Evolutionary conservation across 2,329 filamentous ascomycete genomes (phyloP).

Genomic region (Cladophialophora immunda): DNA sequence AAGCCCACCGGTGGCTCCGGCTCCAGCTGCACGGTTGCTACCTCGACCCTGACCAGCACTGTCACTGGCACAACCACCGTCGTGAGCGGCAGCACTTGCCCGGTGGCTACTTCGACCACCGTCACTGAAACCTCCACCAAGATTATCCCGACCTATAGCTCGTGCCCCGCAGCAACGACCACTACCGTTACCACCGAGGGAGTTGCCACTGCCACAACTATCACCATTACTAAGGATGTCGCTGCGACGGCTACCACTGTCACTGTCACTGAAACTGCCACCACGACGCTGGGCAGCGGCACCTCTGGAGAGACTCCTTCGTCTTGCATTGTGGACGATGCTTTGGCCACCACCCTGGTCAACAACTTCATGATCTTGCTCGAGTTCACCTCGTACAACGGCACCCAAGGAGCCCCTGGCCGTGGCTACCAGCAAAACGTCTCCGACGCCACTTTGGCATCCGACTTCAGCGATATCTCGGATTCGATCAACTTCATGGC

Average conservation of each 20-base stretch:
- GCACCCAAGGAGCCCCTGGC: conserved; percentile 26
- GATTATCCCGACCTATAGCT: conserved; percentile 2
- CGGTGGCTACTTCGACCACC: conserved; percentile 11
- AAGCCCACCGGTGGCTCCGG: conserved; percentile 31
- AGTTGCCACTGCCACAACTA: background rate
- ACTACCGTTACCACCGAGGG: conserved; percentile 22
- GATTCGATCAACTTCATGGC: conserved; percentile 43
- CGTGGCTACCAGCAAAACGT: conserved; percentile 35
- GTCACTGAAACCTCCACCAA: conserved; percentile 23
- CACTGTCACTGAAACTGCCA: conserved; percentile 8
- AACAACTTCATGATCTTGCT: conserved; percentile 37
- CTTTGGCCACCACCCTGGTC: conserved; percentile 31
- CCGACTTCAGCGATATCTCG: conserved; percentile 39
- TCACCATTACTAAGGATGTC: conserved; percentile 4
- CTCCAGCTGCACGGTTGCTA: conserved; percentile 8
- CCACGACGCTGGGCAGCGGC: background rate
- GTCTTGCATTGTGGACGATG: conserved; percentile 35
- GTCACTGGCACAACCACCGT: conserved; percentile 15
- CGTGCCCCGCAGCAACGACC: conserved; percentile 16
- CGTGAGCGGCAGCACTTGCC: conserved; percentile 31
- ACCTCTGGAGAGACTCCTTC: background rate
- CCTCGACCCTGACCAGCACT: conserved; percentile 15
- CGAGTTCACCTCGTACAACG: conserved; percentile 36
- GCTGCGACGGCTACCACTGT: conserved; percentile 18
- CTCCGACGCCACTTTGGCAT: conserved; percentile 33